Percentiles rank a stretch among this genome's conserved stretches.
phyloP scores from a whole-genome alignment of 176 grass and related monocot genomes.

The Oryza glaberrima region DNA sequence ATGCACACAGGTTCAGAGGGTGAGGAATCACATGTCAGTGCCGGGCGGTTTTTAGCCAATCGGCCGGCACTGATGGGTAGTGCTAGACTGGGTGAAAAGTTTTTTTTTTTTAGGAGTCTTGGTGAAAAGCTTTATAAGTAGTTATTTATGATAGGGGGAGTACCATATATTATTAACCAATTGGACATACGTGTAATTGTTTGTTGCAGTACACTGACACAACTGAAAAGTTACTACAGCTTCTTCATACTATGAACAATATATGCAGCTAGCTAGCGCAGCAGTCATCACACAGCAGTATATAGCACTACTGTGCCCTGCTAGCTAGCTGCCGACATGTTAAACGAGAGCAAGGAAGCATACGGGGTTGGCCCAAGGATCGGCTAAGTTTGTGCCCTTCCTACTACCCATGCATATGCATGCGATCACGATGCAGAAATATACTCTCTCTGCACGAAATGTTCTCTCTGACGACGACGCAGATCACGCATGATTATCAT shows the following conservation, averaged over 20 bases:
- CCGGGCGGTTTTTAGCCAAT: too few relatives aligned
- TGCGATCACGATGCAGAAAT: conserved; percentile 29
- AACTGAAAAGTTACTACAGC: background rate
- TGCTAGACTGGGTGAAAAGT: too few relatives aligned
- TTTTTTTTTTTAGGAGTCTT: too few relatives aligned
- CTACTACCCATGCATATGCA: background rate
- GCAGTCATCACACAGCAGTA: background rate
- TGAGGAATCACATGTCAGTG: too few relatives aligned
- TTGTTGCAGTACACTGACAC: too few relatives aligned
- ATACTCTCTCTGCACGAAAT: conserved; percentile 1
- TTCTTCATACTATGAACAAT: background rate
- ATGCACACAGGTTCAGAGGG: too few relatives aligned
- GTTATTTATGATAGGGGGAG: too few relatives aligned
- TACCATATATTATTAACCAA: too few relatives aligned
- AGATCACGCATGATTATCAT: background rate
- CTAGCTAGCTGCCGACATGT: background rate
- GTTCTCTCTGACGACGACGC: background rate
- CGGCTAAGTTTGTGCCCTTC: conserved; percentile 49
- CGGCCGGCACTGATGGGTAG: too few relatives aligned
- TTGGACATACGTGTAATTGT: too few relatives aligned
- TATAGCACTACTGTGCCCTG: background rate
- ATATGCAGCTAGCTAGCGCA: background rate
- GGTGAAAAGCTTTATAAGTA: too few relatives aligned
- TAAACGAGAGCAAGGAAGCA: background rate
- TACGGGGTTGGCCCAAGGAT: conserved; percentile 56